Percentiles rank a stretch among this genome's conserved stretches.
phyloP scores from a whole-genome alignment of 805 yeast genomes.

The Grigorovia transvaalensis region DNA sequence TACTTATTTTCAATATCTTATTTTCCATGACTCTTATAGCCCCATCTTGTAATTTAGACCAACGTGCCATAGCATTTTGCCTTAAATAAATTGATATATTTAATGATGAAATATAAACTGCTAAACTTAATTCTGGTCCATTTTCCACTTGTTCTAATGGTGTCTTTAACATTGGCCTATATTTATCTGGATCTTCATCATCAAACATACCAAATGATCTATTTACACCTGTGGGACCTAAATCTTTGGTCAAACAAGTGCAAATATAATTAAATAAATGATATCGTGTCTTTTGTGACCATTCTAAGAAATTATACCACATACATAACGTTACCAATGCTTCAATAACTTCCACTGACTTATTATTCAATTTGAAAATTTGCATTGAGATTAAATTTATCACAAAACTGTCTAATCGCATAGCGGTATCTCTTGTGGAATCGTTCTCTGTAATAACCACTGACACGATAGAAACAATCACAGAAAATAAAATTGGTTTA shows the following conservation, averaged over 20 bases:
- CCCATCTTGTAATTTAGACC: slow-evolving; percentile 34
- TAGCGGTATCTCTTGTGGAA: slow-evolving; percentile 32
- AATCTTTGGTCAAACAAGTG: slow-evolving; percentile 59
- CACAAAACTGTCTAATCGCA: slow-evolving; percentile 44
- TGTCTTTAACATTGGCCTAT: slow-evolving; percentile 11
- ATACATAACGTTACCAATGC: slow-evolving; percentile 48
- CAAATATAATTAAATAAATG: slow-evolving; percentile 60
- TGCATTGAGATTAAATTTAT: slow-evolving; percentile 44
- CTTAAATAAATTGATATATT: slow-evolving; percentile 56
- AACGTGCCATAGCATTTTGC: slow-evolving; percentile 48
- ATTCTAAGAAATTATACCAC: slow-evolving; percentile 81
- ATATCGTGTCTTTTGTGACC: slow-evolving; percentile 68
- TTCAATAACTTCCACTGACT: slow-evolving; percentile 57
- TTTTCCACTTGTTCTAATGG: slow-evolving; percentile 15
- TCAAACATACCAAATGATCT: slow-evolving; percentile 28
- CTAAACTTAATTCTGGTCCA: slow-evolving; percentile 29
- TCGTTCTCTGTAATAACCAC: slow-evolving; percentile 28
- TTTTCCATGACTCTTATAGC: slow-evolving; percentile 7
- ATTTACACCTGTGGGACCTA: slow-evolving; percentile 54
- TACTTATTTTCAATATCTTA: background rate
- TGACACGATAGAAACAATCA: slow-evolving; percentile 54
- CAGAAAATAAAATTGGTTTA: slow-evolving; percentile 53
- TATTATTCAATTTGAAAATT: slow-evolving; percentile 58
- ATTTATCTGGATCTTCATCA: slow-evolving; percentile 12
- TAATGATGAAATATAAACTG: slow-evolving; percentile 51